These are phyloP conservation scores for Leucosporidium scottii DNA, from an alignment of 768 basidiomycete genomes.

Conservation along the genomic window DNA sequence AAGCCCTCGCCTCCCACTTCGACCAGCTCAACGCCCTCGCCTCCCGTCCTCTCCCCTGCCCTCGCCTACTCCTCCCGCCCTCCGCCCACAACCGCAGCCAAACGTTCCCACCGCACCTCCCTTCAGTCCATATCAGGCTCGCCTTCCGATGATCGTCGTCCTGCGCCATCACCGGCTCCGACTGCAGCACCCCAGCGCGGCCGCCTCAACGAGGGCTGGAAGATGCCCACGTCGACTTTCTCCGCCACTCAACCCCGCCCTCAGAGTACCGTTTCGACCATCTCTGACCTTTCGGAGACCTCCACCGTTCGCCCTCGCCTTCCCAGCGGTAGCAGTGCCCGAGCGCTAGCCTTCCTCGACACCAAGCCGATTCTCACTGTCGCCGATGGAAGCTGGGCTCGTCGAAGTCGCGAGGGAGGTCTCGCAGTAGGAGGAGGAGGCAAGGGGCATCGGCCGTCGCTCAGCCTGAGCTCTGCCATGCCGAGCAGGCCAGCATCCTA, in stretches of 20 bases:
- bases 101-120: not conserved
- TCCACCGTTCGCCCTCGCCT: not conserved
- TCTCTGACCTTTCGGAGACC: not conserved
- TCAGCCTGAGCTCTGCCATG: too few species aligned
- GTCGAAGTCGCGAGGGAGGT: too few species aligned
- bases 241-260: not conserved
- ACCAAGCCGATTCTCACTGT: too few species aligned
- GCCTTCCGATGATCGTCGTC: not conserved
- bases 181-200: not conserved
- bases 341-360: too few species aligned
- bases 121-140: too few species aligned
- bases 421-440: too few species aligned
- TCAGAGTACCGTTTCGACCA: not conserved
- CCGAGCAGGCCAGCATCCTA: too few species aligned
- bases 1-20: not conserved
- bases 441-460: too few species aligned
- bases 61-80: not conserved
- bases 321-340: too few species aligned
- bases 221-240: conserved; percentile 7
- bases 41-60: not conserved
- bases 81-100: not conserved
- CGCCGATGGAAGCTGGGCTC: too few species aligned
- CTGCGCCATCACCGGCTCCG: not conserved
- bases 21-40: not conserved
- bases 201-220: conserved; percentile 16